Percentiles rank a stretch among this genome's conserved stretches.
Conservation (phyloP, 1,139 yeast species). For the Lodderomyces theae region DNA sequence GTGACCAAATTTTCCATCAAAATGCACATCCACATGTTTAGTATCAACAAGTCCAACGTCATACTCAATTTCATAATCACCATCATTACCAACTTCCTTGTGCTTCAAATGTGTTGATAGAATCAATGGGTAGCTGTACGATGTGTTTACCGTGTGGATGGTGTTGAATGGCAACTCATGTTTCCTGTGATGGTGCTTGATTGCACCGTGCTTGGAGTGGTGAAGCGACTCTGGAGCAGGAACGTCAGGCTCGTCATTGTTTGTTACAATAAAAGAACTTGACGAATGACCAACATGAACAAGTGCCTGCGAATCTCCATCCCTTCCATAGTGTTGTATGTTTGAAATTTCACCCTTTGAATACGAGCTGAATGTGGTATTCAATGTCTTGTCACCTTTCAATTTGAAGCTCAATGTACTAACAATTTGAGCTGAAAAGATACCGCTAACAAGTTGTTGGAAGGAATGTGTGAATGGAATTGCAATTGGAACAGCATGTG, state of each 20-base stretch:
- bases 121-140: slow-evolving; percentile 25
- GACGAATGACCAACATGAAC: slow-evolving; percentile 25
- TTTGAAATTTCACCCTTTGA: slow-evolving; percentile 33
- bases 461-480: slow-evolving; percentile 35
- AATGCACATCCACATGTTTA: slow-evolving; percentile 15
- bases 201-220: background rate
- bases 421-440: slow-evolving; percentile 27
- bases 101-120: slow-evolving; percentile 12
- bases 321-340: slow-evolving; percentile 26
- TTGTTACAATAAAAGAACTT: slow-evolving; percentile 19
- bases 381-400: slow-evolving; percentile 29
- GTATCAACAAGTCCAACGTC: slow-evolving; percentile 19
- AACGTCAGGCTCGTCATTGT: slow-evolving; percentile 14
- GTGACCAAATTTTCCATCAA: slow-evolving; percentile 21
- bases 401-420: slow-evolving; percentile 34
- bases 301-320: slow-evolving; percentile 33
- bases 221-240: slow-evolving; percentile 7
- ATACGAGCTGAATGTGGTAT: slow-evolving; percentile 25
- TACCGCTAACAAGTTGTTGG: slow-evolving; percentile 36
- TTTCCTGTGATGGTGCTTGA: slow-evolving; percentile 2
- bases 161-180: slow-evolving; percentile 10
- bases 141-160: slow-evolving; percentile 18
- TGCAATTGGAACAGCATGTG: slow-evolving; percentile 18
- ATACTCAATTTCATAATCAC: slow-evolving; percentile 19
- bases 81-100: slow-evolving; percentile 12